Evolutionary conservation across 176 grass and related monocot species (phyloP).

Genomic region (Triticum urartu): DNA sequence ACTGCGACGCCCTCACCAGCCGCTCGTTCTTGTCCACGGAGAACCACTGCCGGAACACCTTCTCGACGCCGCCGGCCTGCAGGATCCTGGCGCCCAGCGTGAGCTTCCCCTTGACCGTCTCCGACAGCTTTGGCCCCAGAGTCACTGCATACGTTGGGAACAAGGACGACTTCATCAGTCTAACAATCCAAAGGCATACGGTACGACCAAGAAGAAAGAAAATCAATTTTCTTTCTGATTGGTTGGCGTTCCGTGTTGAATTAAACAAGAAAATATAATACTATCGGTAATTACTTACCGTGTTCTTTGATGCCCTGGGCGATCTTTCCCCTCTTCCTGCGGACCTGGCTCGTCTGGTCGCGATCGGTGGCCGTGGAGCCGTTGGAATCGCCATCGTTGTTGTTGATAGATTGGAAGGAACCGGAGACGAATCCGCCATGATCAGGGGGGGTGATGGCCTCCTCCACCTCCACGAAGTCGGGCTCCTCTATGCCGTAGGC

Average conservation of each 20-base stretch:
- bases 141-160: conserved; percentile 41
- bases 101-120: conserved; percentile 80
- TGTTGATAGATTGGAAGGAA: conserved; percentile 21
- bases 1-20: conserved; percentile 67
- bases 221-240: neutral
- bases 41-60: conserved; percentile 70
- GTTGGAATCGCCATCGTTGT: conserved; percentile 5
- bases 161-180: conserved; percentile 18
- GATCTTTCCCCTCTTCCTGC: conserved; percentile 63
- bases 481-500: conserved; percentile 64
- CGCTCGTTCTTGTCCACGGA: conserved; percentile 56
- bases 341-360: conserved; percentile 31
- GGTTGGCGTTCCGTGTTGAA: neutral
- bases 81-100: conserved; percentile 52
- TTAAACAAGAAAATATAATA: neutral
- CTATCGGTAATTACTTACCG: conserved; percentile 36
- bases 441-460: conserved; percentile 22
- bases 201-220: neutral
- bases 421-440: conserved; percentile 5
- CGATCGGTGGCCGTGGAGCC: conserved; percentile 3
- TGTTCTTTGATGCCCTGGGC: conserved; percentile 72
- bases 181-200: neutral
- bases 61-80: conserved; percentile 81
- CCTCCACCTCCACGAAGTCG: conserved; percentile 34
- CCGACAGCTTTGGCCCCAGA: conserved; percentile 50